Evolutionary conservation across 129 eudicot species (phyloP).

Genomic region (Cynara cardunculus): DNA sequence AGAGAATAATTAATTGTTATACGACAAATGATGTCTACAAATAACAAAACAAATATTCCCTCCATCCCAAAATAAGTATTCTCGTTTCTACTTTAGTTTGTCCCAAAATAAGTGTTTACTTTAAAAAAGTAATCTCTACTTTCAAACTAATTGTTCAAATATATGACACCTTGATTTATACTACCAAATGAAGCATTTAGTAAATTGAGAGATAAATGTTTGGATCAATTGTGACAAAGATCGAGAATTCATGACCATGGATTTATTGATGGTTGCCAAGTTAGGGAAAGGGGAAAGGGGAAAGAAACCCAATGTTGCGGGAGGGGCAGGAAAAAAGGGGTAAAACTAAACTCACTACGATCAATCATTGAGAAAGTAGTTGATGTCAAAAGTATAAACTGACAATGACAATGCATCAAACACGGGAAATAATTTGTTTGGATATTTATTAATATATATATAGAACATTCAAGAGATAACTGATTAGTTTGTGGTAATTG

Average conservation of each 20-base stretch:
- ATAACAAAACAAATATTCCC: no score
- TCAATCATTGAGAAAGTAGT: not conserved
- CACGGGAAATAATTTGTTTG: no score
- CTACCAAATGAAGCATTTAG: not conserved
- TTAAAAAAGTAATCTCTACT: no score
- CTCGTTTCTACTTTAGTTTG: no score
- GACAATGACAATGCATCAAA: constrained; percentile 7
- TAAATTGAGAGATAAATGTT: not conserved
- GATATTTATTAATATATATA: no score
- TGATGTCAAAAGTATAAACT: constrained; percentile 15
- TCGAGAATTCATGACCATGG: not conserved
- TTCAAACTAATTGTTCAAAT: constrained; percentile 26
- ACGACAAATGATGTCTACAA: no score
- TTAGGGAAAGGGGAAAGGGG: not conserved
- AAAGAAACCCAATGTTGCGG: constrained; percentile 16
- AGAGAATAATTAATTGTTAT: no score
- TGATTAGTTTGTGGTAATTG: no score
- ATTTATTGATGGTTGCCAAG: not conserved
- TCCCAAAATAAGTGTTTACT: no score
- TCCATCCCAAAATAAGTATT: no score
- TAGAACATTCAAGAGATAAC: no score
- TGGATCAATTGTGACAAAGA: not conserved
- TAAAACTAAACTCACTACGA: constrained; percentile 18
- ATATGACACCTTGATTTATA: not conserved
- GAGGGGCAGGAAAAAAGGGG: constrained; percentile 25